These are phyloP conservation scores for Colletotrichum sp. DNA, from an alignment of 2,329 filamentous ascomycete species.

Conservation along the genomic window DNA sequence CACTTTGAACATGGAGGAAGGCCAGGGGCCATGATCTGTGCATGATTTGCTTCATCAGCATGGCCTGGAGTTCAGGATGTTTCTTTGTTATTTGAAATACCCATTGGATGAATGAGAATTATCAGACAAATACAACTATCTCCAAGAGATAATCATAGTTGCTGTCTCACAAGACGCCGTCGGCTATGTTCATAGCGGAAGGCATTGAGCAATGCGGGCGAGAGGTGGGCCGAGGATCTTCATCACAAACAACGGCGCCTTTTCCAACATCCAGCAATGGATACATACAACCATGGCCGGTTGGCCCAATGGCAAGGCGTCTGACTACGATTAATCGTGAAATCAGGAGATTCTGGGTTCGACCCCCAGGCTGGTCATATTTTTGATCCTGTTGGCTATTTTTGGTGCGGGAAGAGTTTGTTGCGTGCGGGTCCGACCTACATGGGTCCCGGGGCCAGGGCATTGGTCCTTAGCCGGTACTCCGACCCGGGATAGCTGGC, in stretches of 20 bases:
- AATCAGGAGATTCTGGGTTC: constrained; percentile 24
- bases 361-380: constrained; percentile 21
- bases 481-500: constrained; percentile 2
- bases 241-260: not conserved
- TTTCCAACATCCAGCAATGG: not conserved
- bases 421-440: constrained; percentile 1
- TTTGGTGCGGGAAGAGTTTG: not conserved
- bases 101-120: not conserved
- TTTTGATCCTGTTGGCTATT: not conserved
- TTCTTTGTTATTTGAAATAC: not conserved
- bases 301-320: constrained; percentile 47
- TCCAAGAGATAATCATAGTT: not conserved
- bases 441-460: constrained; percentile 4
- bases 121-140: not conserved
- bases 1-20: not conserved
- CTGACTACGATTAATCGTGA: constrained; percentile 39
- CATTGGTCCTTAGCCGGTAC: not conserved
- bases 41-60: not conserved
- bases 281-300: constrained; percentile 2
- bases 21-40: not conserved
- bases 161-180: not conserved
- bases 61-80: not conserved
- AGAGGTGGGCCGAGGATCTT: not conserved
- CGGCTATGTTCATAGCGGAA: not conserved
- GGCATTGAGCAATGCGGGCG: not conserved